phyloP scores from a whole-genome alignment of 306 rosid genomes.

The Neltuma alba region DNA sequence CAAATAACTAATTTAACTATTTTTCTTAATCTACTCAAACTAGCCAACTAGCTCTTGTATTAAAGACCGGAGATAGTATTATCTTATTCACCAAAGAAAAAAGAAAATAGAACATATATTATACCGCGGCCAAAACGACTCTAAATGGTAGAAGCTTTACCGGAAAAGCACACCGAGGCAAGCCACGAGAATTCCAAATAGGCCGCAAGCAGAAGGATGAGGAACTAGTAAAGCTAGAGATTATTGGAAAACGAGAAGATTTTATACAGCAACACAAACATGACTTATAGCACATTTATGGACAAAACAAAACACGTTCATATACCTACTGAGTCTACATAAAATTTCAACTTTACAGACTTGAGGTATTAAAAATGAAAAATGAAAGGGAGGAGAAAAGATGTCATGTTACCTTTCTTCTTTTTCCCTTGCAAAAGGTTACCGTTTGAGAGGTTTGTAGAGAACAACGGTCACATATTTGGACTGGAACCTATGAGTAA shows the following conservation, averaged over 20 bases:
- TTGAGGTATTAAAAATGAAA: constrained; percentile 41
- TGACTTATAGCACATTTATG: constrained; percentile 37
- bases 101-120: no score
- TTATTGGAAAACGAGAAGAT: constrained; percentile 5
- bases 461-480: constrained; percentile 94
- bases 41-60: no score
- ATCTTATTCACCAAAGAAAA: background rate
- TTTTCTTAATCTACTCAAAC: no score
- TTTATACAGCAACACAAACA: constrained; percentile 32
- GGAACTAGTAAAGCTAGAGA: constrained; percentile 9
- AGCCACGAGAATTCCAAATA: no score
- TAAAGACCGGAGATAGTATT: no score
- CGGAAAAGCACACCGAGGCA: no score
- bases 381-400: background rate
- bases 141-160: no score
- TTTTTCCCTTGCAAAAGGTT: background rate
- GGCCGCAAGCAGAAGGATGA: constrained; percentile 4
- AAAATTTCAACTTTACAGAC: constrained; percentile 55
- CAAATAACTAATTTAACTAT: no score
- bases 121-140: background rate
- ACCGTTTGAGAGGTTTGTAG: constrained; percentile 83
- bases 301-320: constrained; percentile 41
- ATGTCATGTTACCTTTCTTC: constrained; percentile 17
- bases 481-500: constrained; percentile 85
- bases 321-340: constrained; percentile 37